Percentiles rank a stretch among this genome's conserved stretches.
phyloP scores from a whole-genome alignment of 2,329 filamentous ascomycete genomes.

The Colletotrichum karsti region DNA sequence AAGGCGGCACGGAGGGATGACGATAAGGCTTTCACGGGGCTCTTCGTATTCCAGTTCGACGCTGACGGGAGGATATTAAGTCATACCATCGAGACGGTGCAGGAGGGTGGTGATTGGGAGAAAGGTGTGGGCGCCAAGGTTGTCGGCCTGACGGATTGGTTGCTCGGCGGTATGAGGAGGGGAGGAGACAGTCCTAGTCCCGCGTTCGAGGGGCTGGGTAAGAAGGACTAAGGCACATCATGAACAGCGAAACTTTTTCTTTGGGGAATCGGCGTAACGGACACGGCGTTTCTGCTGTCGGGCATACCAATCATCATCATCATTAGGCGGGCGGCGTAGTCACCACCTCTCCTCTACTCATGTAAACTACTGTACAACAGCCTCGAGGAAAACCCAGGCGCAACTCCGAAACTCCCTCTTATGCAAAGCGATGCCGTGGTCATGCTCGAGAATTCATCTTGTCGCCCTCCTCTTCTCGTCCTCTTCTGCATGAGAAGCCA shows the following conservation, averaged over 20 bases:
- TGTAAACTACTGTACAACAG: conserved; percentile 21
- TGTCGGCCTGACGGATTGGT: conserved; percentile 93
- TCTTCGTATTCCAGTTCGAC: conserved; percentile 98
- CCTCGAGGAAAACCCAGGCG: background rate
- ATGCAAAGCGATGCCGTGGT: background rate
- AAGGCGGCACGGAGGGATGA: conserved; percentile 51
- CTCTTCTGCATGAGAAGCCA: conserved; percentile 26
- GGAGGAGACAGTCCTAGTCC: conserved; percentile 33
- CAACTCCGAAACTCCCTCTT: background rate
- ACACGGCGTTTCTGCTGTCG: conserved; percentile 13
- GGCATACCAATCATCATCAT: conserved; percentile 21
- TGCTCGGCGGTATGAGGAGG: conserved; percentile 77
- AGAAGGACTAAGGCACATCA: background rate
- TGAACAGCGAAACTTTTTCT: background rate
- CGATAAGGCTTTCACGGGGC: conserved; percentile 82
- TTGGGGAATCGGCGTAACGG: conserved; percentile 1
- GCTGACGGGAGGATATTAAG: conserved; percentile 82
- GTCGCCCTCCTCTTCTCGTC: background rate
- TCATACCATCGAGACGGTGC: conserved; percentile 94
- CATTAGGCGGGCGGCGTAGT: conserved; percentile 17
- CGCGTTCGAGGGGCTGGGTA: conserved; percentile 27
- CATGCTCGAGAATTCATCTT: background rate
- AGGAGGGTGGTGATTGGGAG: conserved; percentile 86
- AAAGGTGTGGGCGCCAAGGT: conserved; percentile 82
- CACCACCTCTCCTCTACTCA: conserved; percentile 15